Conservation (phyloP, 768 basidiomycete genomes). For the Hydnomerulius pinastri region DNA sequence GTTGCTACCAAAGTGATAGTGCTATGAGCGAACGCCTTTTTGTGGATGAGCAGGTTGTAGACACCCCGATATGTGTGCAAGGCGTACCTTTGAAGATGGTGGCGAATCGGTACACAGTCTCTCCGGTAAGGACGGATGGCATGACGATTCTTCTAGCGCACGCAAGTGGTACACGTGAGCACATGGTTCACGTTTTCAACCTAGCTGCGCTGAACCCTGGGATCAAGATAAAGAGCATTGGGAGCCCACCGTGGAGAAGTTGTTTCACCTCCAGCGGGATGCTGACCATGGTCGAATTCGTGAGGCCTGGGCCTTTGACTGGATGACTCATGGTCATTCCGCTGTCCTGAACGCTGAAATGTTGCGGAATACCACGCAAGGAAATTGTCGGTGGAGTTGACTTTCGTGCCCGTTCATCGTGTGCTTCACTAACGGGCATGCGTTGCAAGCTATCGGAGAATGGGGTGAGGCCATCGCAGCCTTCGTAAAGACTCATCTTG, state of each 20-base stretch:
- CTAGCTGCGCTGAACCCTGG: neutral
- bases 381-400: neutral
- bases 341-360: neutral
- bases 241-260: neutral
- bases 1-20: neutral
- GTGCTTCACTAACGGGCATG: neutral
- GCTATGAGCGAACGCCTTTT: neutral
- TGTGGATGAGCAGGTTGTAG: neutral
- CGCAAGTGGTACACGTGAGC: neutral
- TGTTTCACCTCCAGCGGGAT: neutral
- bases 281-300: neutral
- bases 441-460: neutral
- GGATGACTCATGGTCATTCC: neutral
- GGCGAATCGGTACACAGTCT: neutral
- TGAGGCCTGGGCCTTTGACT: neutral
- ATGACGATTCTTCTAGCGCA: slow-evolving; percentile 1
- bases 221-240: slow-evolving; percentile 1
- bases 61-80: neutral
- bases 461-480: neutral
- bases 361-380: neutral
- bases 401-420: neutral
- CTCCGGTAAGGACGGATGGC: neutral
- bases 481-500: neutral
- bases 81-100: neutral
- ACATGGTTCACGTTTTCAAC: neutral